phyloP scores from a whole-genome alignment of 1,284 basidiomycete species.

The Gymnopus androsaceus region DNA sequence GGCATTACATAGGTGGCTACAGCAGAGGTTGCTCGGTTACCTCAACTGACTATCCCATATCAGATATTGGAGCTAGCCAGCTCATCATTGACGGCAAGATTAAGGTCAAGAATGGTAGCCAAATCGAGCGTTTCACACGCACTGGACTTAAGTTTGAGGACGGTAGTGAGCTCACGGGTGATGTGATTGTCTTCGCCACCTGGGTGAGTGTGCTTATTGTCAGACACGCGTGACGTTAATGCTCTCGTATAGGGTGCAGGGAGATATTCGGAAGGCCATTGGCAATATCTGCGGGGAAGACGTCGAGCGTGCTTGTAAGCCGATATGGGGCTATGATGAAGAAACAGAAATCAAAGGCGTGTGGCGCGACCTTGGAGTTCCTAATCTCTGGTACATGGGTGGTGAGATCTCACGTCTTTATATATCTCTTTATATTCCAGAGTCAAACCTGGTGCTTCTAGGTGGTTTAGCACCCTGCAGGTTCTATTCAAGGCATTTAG shows the following conservation, averaged over 20 bases:
- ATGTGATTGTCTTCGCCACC: conserved; percentile 68
- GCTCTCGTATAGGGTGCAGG: conserved; percentile 19
- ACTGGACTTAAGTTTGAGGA: conserved; percentile 60
- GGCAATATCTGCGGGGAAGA: conserved; percentile 48
- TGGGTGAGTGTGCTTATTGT: conserved; percentile 38
- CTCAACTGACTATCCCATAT: conserved; percentile 28
- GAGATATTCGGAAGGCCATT: conserved; percentile 26
- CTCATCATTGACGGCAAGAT: conserved; percentile 69
- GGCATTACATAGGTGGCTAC: conserved; percentile 48
- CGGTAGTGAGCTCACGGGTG: conserved; percentile 60
- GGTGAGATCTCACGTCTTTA: no score
- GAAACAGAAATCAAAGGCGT: conserved; percentile 65
- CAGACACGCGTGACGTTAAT: not conserved
- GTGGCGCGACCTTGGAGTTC: conserved; percentile 56
- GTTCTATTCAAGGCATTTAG: no score
- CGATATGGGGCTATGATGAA: conserved; percentile 62
- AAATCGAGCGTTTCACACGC: conserved; percentile 54
- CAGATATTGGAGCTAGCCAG: conserved; percentile 65
- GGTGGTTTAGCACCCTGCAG: no score
- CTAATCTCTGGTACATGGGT: conserved; percentile 56
- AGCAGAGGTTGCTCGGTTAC: conserved; percentile 36
- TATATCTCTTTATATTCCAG: no score
- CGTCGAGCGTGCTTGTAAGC: conserved; percentile 44
- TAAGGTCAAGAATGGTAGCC: conserved; percentile 64
- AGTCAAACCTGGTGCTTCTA: no score